Percentiles rank a stretch among this genome's conserved stretches.
Conservation (phyloP, 352 stramenopile species). For the Phytophthora agathidicida region DNA sequence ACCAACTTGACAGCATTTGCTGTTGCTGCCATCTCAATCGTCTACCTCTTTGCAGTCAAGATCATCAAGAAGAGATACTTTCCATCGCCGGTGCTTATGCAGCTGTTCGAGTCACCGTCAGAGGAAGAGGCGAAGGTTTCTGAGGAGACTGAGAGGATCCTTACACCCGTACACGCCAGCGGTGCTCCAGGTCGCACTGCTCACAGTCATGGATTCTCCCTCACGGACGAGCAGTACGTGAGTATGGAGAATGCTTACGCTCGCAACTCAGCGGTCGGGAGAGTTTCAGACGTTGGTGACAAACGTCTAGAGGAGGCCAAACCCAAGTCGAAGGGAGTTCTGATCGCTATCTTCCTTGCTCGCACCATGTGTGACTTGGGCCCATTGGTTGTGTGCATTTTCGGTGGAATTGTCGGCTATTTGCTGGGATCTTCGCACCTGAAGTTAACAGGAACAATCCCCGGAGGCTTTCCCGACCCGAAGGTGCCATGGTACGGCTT, state of each 20-base stretch:
- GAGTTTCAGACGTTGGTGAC: conserved; percentile 4
- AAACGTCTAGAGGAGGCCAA: neutral
- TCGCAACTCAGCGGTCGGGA: neutral
- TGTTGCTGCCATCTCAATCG: conserved; percentile 47
- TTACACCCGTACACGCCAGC: conserved; percentile 1
- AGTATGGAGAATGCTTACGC: conserved; percentile 19
- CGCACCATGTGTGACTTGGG: conserved; percentile 54
- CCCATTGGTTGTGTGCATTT: conserved; percentile 69
- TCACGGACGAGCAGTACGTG: conserved; percentile 44
- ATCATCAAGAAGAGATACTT: conserved; percentile 42
- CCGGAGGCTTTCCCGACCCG: conserved; percentile 59
- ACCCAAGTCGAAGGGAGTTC: neutral
- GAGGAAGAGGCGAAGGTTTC: neutral
- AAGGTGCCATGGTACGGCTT: conserved; percentile 55
- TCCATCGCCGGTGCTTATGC: conserved; percentile 18
- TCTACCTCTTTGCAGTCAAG: conserved; percentile 44
- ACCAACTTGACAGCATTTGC: conserved; percentile 50
- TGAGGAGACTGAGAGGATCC: conserved; percentile 2
- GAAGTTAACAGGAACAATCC: conserved; percentile 67
- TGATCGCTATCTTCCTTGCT: conserved; percentile 26
- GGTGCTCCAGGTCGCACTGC: neutral
- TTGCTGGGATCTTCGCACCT: conserved; percentile 56
- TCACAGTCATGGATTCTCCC: conserved; percentile 30
- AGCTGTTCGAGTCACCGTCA: conserved; percentile 24
- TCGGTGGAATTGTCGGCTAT: conserved; percentile 56